Percentiles rank a stretch among this genome's conserved stretches.
Evolutionary conservation across 192 early-diverging fungal genomes (phyloP).

Genomic region (Rhizophagus prolifer): DNA sequence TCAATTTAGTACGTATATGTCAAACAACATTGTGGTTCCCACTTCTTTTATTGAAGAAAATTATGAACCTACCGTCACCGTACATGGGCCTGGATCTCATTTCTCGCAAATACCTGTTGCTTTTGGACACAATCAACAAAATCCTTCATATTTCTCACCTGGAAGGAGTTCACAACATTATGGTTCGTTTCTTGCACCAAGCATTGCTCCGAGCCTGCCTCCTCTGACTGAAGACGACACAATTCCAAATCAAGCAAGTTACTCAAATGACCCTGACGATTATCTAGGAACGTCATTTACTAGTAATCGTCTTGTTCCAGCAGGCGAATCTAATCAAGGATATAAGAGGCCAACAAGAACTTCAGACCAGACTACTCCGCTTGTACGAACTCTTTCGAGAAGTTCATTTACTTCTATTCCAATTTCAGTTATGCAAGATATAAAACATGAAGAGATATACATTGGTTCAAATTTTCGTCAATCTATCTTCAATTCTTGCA

Average conservation of each 20-base stretch:
- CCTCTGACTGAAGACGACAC: not conserved
- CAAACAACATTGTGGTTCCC: conserved; percentile 21
- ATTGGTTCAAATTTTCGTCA: conserved; percentile 43
- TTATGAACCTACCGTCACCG: not conserved
- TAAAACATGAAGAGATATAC: not conserved
- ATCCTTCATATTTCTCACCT: not conserved
- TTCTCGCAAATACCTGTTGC: not conserved
- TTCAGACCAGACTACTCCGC: conserved; percentile 1
- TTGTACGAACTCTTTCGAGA: conserved; percentile 9
- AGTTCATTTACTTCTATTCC: conserved; percentile 4
- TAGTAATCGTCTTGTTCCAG: not conserved
- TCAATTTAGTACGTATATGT: conserved; percentile 25
- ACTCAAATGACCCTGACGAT: not conserved
- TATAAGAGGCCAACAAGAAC: not conserved
- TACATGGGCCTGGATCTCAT: not conserved
- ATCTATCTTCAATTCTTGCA: conserved; percentile 58
- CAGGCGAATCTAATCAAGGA: not conserved
- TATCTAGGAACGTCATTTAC: not conserved
- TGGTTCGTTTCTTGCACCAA: conserved; percentile 6
- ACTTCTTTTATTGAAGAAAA: conserved; percentile 16
- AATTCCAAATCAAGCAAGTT: not conserved
- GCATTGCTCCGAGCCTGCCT: not conserved
- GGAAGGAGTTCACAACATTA: not conserved
- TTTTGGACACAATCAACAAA: not conserved
- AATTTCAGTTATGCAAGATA: conserved; percentile 1